phyloP scores from a whole-genome alignment of 176 grass and related monocot species.

The Eragrostis curvula region DNA sequence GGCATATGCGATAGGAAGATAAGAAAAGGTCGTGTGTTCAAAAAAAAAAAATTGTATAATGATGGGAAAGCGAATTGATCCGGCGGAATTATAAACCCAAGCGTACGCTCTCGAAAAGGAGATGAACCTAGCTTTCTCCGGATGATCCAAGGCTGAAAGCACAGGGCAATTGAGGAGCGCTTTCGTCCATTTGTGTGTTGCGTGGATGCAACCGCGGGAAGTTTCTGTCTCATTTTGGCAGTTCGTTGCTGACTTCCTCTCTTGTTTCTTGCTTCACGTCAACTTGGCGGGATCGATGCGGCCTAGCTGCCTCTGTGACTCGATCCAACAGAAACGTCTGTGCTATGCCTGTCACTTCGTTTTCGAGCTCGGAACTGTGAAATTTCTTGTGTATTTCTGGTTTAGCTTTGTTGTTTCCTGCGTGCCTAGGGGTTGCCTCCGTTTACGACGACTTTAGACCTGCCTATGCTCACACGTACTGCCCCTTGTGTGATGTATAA shows the following conservation, averaged over 20 bases:
- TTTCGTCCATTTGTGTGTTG: neutral
- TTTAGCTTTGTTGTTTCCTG: neutral
- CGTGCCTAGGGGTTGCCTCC: neutral
- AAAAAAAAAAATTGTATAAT: neutral
- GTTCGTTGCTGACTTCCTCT: neutral
- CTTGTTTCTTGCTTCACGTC: constrained; percentile 16
- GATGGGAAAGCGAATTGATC: neutral
- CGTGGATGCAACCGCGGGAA: constrained; percentile 35
- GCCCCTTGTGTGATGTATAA: neutral
- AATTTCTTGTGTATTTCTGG: neutral
- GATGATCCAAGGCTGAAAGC: neutral
- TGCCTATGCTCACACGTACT: too few relatives aligned
- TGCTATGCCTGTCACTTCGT: neutral
- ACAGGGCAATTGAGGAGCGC: neutral
- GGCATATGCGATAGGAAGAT: neutral
- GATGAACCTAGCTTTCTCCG: neutral
- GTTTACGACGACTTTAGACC: neutral
- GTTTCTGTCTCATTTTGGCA: neutral
- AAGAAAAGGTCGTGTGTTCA: neutral
- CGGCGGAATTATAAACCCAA: neutral
- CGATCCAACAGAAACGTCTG: neutral
- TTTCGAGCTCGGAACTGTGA: neutral
- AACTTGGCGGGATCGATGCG: neutral
- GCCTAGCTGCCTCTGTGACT: neutral
- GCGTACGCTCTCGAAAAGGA: neutral